A percentile compares a stretch with the other conserved stretches of the same genome.
phyloP scores from a whole-genome alignment of 2,329 filamentous ascomycete species.

The Kalmusia sp. region DNA sequence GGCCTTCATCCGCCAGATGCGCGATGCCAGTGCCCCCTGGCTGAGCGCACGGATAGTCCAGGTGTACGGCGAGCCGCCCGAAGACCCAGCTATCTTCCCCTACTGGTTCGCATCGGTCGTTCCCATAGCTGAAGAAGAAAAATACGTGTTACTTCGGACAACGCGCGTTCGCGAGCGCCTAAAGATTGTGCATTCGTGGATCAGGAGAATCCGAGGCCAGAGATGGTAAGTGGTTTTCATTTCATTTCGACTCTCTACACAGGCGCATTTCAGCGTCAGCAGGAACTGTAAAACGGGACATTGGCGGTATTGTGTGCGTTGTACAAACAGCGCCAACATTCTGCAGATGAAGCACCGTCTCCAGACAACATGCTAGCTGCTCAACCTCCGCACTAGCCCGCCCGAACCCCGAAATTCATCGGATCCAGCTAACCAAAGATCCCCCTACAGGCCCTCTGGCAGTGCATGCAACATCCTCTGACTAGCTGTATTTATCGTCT shows the following conservation, averaged over 20 bases:
- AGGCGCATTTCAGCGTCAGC: constrained; percentile 9
- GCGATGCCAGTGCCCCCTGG: constrained; percentile 74
- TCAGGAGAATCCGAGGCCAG: constrained; percentile 72
- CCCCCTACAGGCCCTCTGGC: constrained; percentile 34
- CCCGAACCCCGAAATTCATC: constrained; percentile 2
- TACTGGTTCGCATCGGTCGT: constrained; percentile 91
- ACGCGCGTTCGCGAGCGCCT: constrained; percentile 80
- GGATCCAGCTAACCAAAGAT: constrained; percentile 14
- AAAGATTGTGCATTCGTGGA: constrained; percentile 84
- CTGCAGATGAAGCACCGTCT: constrained; percentile 4
- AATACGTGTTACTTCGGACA: constrained; percentile 76
- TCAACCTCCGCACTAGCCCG: neutral
- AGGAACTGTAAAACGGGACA: neutral
- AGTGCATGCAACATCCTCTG: constrained; percentile 44
- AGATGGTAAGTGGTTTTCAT: constrained; percentile 67
- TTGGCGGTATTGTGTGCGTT: neutral
- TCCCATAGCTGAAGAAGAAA: constrained; percentile 78
- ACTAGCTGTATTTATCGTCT: constrained; percentile 34
- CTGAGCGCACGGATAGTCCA: constrained; percentile 73
- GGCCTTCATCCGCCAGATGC: constrained; percentile 74
- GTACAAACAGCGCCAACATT: constrained; percentile 4
- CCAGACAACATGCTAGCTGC: neutral
- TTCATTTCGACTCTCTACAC: constrained; percentile 4
- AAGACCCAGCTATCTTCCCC: constrained; percentile 78
- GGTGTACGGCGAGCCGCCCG: constrained; percentile 79